These are phyloP conservation scores for Claviceps purpurea DNA, from an alignment of 2,329 filamentous ascomycete species.

Conservation along the genomic window DNA sequence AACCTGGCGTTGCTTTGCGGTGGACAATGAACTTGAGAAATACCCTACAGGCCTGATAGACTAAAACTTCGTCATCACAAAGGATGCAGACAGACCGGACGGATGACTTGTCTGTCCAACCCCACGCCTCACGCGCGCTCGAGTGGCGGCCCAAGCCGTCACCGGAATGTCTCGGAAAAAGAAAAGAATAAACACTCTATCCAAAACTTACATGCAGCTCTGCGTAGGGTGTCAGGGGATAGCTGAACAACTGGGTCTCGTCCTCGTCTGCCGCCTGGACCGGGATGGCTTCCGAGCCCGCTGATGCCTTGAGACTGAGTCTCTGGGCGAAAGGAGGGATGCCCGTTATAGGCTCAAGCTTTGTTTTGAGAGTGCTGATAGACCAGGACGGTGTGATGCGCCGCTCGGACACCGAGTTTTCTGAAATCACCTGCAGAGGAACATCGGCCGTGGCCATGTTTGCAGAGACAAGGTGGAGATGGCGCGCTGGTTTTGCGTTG, in stretches of 20 bases:
- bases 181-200: slow-evolving; percentile 9
- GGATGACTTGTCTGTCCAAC: background rate
- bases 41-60: too few species aligned
- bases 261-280: slow-evolving; percentile 66
- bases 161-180: slow-evolving; percentile 4
- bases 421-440: slow-evolving; percentile 60
- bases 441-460: slow-evolving; percentile 59
- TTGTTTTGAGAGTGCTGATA: slow-evolving; percentile 68
- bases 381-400: slow-evolving; percentile 89
- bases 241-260: slow-evolving; percentile 45
- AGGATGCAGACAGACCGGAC: background rate
- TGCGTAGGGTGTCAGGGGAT: slow-evolving; percentile 59
- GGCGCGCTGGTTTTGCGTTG: background rate
- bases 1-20: too few species aligned
- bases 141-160: slow-evolving; percentile 1
- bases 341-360: slow-evolving; percentile 86
- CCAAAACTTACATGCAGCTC: slow-evolving; percentile 60
- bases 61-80: too few species aligned
- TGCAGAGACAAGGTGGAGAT: background rate
- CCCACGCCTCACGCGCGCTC: background rate
- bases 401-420: slow-evolving; percentile 71
- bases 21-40: too few species aligned
- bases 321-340: slow-evolving; percentile 70
- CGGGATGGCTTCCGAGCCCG: slow-evolving; percentile 43
- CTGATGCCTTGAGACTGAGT: slow-evolving; percentile 52